Percentiles rank a stretch among this genome's conserved stretches.
phyloP scores from a whole-genome alignment of 441 rosid genomes.

The Euphorbia celastroides region DNA sequence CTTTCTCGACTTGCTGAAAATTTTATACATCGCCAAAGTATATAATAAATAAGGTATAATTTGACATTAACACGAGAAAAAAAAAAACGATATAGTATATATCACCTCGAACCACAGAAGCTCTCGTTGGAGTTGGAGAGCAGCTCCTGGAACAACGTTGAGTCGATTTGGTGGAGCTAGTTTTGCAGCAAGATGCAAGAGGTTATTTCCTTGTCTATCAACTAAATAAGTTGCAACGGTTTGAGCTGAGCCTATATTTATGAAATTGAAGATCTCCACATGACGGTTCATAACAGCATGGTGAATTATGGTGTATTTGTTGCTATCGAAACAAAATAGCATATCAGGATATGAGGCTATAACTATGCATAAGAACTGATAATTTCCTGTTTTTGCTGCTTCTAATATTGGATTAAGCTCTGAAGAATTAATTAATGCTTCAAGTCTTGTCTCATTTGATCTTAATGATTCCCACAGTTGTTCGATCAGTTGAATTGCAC shows the following conservation, averaged over 20 bases:
- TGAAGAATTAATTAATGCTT: background rate
- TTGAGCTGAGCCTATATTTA: background rate
- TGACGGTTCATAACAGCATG: constrained; percentile 6
- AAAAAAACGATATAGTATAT: background rate
- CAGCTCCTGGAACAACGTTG: background rate
- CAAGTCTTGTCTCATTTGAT: constrained; percentile 20
- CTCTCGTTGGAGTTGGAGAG: background rate
- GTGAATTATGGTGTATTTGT: constrained; percentile 24
- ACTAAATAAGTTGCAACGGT: background rate
- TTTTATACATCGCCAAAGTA: too few relatives aligned
- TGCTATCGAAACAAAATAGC: constrained; percentile 21
- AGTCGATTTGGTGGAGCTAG: background rate
- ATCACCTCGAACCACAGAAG: background rate
- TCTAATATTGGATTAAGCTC: constrained; percentile 6
- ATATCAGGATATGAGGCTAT: constrained; percentile 24
- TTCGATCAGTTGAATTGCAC: background rate
- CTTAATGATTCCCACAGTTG: background rate
- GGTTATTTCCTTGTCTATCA: background rate
- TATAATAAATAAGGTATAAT: too few relatives aligned
- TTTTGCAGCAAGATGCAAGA: background rate
- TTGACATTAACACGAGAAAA: background rate
- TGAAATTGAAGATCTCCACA: background rate
- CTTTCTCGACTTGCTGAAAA: too few relatives aligned
- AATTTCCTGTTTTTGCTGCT: constrained; percentile 27
- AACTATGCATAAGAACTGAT: constrained; percentile 20